A percentile compares a stretch with the other conserved stretches of the same genome.
Evolutionary conservation across 148 eudicot genomes (phyloP).

Genomic region (Gaultheria prostrata): DNA sequence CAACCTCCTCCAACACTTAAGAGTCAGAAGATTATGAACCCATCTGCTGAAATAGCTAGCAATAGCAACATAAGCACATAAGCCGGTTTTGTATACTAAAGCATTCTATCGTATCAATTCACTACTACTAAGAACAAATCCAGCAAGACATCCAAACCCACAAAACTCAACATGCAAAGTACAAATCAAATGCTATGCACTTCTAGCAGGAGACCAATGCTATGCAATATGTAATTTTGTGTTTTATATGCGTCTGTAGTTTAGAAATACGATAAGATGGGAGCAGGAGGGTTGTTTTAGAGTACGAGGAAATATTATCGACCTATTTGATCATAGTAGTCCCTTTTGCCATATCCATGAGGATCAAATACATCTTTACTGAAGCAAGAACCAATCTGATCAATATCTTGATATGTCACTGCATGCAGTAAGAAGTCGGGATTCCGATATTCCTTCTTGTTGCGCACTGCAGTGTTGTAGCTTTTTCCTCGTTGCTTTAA

Average conservation of each 20-base stretch:
- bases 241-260: background rate
- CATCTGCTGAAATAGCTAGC: background rate
- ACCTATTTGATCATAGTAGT: slow-evolving; percentile 90
- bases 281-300: background rate
- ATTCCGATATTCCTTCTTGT: slow-evolving; percentile 88
- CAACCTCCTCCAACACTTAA: background rate
- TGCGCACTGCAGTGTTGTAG: slow-evolving; percentile 91
- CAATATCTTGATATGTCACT: slow-evolving; percentile 92
- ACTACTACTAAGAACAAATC: background rate
- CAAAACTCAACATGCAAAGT: background rate
- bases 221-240: background rate
- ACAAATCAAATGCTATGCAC: background rate
- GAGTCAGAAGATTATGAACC: background rate
- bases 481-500: slow-evolving; percentile 71
- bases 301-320: background rate
- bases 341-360: slow-evolving; percentile 89
- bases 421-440: slow-evolving; percentile 98
- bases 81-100: no score
- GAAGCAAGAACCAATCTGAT: slow-evolving; percentile 92
- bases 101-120: background rate
- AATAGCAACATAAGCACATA: background rate
- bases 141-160: background rate
- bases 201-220: background rate
- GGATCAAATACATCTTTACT: slow-evolving; percentile 94
- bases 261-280: background rate